Base-by-base conservation (phyloP, 805 yeast species). In the Myxozyma lipomycoides region DNA sequence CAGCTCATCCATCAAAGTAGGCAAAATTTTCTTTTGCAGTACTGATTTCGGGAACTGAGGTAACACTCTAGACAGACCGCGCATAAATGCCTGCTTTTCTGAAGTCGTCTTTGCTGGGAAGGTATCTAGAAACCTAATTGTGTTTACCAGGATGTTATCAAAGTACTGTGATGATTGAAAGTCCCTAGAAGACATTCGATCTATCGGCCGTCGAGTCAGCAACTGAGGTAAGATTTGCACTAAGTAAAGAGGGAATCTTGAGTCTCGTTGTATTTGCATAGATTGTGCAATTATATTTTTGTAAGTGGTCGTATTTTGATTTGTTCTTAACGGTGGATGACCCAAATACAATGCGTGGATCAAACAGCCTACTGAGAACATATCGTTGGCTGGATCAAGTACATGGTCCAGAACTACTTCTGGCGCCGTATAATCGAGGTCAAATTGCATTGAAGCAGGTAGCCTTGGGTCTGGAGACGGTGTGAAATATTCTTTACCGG, bases 331-430 rank as follows among this genome's bases (percentile, higher is more conserved):
- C 1, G 75, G 73, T 4, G 72, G 68, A 17, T 77, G 78, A 10
- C 76, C 75, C 22, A 65, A 55, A 67, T 86, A 90, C 2, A 90
- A 67, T 58, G 79, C 82, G 64, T 76, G 84, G 2, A 89, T 80
- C 49, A 93, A 64, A 59, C 86, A 76, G 1, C 95, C 98, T 9
- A 93, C 62, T 0, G 96, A 80, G 74, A 90, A 93, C 34, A 86
- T 77, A 64, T 93, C 99, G 62, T 85, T 82, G 18, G 80, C 79
- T 30, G 78, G 78, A 30, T 78, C 80, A 2, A 87, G 70, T 21
- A 76, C 74, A 48, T 77, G 77, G 52, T 86, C 88, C 4, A 83
- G 61, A 0, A 90, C 72, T 30, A 91, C 70, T 62, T 89, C 95
- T 0, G 98, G 98, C 0, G 96, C 93, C 1, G 86, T 70, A 65